Evolutionary conservation across 2,329 filamentous ascomycete species (phyloP).

Genomic region (Metarhizium robertsii): DNA sequence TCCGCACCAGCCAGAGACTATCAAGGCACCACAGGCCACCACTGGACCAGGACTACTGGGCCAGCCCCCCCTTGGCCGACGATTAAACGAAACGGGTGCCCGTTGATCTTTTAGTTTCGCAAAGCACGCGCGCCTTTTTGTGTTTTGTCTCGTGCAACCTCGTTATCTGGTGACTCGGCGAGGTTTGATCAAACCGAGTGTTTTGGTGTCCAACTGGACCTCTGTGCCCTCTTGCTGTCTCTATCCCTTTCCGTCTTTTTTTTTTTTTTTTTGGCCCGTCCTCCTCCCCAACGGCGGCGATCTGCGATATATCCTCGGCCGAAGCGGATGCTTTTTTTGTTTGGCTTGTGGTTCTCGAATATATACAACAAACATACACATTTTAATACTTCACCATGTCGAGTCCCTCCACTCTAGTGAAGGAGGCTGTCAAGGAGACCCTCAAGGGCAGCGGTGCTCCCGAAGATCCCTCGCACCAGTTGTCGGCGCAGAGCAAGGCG

Average conservation of each 20-base stretch:
- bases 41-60: not conserved
- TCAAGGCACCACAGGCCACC: not conserved
- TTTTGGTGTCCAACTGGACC: not conserved
- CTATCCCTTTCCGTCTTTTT: not conserved
- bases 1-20: not conserved
- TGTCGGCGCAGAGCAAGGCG: conserved; percentile 66
- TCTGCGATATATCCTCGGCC: not conserved
- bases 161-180: not conserved
- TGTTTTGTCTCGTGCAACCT: not conserved
- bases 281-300: not conserved
- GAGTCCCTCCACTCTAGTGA: conserved; percentile 38
- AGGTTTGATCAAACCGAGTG: not conserved
- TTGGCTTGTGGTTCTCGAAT: not conserved
- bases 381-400: conserved; percentile 19
- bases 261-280: not conserved
- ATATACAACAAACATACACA: not conserved
- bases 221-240: not conserved
- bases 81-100: not conserved
- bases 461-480: conserved; percentile 40
- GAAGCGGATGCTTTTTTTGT: not conserved
- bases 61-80: not conserved
- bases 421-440: conserved; percentile 69
- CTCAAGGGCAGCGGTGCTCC: conserved; percentile 48
- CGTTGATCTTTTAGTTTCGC: not conserved
- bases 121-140: not conserved